Evolutionary conservation across 208 protist genomes (phyloP).

Genomic region (Angomonas ambiguus): DNA sequence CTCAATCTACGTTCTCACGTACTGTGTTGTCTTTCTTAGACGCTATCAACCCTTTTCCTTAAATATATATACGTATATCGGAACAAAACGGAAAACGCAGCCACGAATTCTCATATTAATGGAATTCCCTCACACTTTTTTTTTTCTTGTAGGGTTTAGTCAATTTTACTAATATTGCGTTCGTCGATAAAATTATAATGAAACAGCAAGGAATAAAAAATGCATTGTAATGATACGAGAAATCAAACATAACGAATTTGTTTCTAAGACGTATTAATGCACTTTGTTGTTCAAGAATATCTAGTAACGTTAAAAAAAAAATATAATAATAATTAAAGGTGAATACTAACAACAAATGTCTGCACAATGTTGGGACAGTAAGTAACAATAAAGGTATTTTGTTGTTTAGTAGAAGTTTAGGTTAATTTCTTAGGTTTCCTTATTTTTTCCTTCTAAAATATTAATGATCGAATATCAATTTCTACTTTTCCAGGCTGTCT

Average conservation of each 20-base stretch:
- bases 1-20: constrained; percentile 68
- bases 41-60: constrained; percentile 79
- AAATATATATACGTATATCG: constrained; percentile 20
- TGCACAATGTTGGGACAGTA: too few species aligned
- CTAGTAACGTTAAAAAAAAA: neutral
- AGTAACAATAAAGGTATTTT: neutral
- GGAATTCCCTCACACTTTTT: constrained; percentile 1
- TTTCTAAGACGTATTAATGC: too few species aligned
- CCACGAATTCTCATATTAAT: neutral
- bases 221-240: neutral
- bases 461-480: neutral
- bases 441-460: neutral
- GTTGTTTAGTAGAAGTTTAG: neutral
- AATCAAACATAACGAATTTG: neutral
- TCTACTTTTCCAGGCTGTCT: neutral
- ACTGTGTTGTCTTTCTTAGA: constrained; percentile 81
- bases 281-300: neutral
- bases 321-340: neutral
- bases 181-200: too few species aligned
- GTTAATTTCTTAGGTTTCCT: neutral
- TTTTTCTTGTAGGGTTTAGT: neutral
- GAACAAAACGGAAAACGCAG: neutral
- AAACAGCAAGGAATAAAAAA: too few species aligned
- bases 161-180: constrained; percentile 3
- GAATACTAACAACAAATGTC: neutral